These are phyloP conservation scores for Themeda triandra DNA, from an alignment of 176 grass and related monocot genomes.

Conservation along the genomic window DNA sequence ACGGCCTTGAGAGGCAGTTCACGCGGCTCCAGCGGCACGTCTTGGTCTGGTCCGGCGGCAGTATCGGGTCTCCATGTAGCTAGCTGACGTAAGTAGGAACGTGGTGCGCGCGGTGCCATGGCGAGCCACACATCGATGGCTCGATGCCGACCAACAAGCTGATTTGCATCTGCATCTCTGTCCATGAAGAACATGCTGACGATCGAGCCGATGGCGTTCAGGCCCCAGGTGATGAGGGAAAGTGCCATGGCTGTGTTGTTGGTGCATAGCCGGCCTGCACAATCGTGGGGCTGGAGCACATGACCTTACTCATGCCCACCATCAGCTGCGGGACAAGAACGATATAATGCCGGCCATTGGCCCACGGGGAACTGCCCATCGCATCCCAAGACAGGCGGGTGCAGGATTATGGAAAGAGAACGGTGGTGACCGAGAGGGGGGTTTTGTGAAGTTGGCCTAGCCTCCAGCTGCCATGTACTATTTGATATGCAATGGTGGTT, in stretches of 20 bases:
- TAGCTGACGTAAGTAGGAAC: conserved; percentile 54
- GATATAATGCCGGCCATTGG: conserved; percentile 68
- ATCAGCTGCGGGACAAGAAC: conserved; percentile 88
- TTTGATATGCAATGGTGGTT: too few relatives aligned
- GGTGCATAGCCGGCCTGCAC: conserved; percentile 82
- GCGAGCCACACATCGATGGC: conserved; percentile 60
- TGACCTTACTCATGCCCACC: conserved; percentile 93
- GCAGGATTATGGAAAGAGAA: too few relatives aligned
- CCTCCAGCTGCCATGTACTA: too few relatives aligned
- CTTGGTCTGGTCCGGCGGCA: conserved; percentile 57
- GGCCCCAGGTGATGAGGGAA: conserved; percentile 88
- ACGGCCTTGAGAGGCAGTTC: conserved; percentile 78
- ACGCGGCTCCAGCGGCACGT: conserved; percentile 70
- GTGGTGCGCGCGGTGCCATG: conserved; percentile 44
- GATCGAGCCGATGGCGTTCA: conserved; percentile 75
- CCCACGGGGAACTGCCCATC: conserved; percentile 64
- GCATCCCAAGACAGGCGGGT: too few relatives aligned
- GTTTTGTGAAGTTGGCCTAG: too few relatives aligned
- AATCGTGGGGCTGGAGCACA: conserved; percentile 98
- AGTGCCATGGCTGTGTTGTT: conserved; percentile 81
- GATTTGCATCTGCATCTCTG: conserved; percentile 68
- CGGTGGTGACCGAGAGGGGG: too few relatives aligned
- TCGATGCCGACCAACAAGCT: conserved; percentile 81
- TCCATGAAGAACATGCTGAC: conserved; percentile 97
- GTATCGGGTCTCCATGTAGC: conserved; percentile 35